phyloP scores from a whole-genome alignment of 345 rosid species.

The Moricandia moricandioides region DNA sequence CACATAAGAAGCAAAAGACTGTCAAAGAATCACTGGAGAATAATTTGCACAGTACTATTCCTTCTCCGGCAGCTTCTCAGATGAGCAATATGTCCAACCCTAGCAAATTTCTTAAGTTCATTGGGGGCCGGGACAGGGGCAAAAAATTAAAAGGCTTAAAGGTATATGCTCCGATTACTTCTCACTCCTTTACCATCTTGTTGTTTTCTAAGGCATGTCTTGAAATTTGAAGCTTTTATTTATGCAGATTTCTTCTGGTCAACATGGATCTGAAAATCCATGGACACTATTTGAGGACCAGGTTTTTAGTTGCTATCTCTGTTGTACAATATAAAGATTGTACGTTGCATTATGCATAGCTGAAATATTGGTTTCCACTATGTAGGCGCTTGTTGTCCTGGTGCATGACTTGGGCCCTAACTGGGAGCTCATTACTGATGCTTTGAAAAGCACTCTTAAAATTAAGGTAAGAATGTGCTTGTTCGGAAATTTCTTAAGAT shows the following conservation, averaged over 20 bases:
- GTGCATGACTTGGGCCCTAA: conserved; percentile 99
- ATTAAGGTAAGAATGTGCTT: conserved; percentile 63
- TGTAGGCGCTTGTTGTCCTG: conserved; percentile 91
- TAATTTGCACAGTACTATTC: conserved; percentile 55
- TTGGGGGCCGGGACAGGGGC: conserved; percentile 64
- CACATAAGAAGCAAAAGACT: conserved; percentile 78
- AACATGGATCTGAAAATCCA: conserved; percentile 68
- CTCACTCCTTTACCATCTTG: background rate
- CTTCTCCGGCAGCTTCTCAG: conserved; percentile 82
- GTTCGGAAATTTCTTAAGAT: conserved; percentile 8
- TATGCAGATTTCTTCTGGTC: conserved; percentile 64
- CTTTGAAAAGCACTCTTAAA: conserved; percentile 74
- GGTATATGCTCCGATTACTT: conserved; percentile 43
- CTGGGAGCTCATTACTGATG: conserved; percentile 97
- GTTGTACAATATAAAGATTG: background rate
- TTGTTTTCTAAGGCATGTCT: conserved; percentile 27
- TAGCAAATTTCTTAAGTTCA: conserved; percentile 53
- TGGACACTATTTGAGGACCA: conserved; percentile 97
- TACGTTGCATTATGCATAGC: conserved; percentile 11
- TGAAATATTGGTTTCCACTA: conserved; percentile 15
- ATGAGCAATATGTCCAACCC: conserved; percentile 90
- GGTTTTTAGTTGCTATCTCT: conserved; percentile 43
- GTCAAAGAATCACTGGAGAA: conserved; percentile 54
- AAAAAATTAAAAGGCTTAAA: conserved; percentile 69
- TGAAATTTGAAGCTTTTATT: conserved; percentile 18